Conservation (phyloP, 179 eudicot species). For the Silene vulgaris region DNA sequence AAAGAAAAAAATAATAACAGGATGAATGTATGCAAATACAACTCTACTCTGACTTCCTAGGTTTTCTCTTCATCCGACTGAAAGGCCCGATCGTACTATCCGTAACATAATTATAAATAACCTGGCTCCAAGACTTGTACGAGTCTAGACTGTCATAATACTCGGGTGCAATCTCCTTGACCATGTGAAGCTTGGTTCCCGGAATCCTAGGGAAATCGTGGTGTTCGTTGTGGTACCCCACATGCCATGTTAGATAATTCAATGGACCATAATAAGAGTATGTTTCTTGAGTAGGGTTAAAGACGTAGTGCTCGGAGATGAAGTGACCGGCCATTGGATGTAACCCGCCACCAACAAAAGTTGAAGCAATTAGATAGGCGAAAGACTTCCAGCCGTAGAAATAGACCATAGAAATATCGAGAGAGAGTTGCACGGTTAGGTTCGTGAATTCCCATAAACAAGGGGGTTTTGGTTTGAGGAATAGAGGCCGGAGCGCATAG, state of each 20-base stretch:
- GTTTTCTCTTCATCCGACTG: slow-evolving; percentile 77
- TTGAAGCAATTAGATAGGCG: slow-evolving; percentile 61
- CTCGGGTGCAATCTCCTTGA: slow-evolving; percentile 90
- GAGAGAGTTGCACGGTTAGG: slow-evolving; percentile 51
- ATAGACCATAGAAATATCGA: slow-evolving; percentile 61
- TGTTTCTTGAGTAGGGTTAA: slow-evolving; percentile 76
- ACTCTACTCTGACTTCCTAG: slow-evolving; percentile 52
- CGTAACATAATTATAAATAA: slow-evolving; percentile 77
- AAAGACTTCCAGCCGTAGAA: slow-evolving; percentile 78
- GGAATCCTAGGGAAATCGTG: slow-evolving; percentile 94
- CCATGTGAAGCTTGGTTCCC: slow-evolving; percentile 75
- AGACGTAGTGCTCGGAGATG: slow-evolving; percentile 87
- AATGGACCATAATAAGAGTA: slow-evolving; percentile 86
- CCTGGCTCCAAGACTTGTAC: slow-evolving; percentile 88
- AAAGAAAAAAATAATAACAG: slow-evolving; percentile 16
- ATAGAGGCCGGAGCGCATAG: slow-evolving; percentile 81
- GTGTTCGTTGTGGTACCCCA: slow-evolving; percentile 95
- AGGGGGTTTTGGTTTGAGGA: slow-evolving; percentile 91
- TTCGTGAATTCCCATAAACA: slow-evolving; percentile 83
- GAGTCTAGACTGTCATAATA: slow-evolving; percentile 61
- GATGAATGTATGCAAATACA: background rate
- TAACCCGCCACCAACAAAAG: slow-evolving; percentile 93
- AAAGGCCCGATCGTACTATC: slow-evolving; percentile 68
- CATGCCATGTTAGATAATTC: slow-evolving; percentile 81
- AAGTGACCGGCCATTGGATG: slow-evolving; percentile 99